A percentile compares a stretch with the other conserved stretches of the same genome.
Conservation (phyloP, 495 filamentous ascomycete species). For the Poronia punctata region DNA sequence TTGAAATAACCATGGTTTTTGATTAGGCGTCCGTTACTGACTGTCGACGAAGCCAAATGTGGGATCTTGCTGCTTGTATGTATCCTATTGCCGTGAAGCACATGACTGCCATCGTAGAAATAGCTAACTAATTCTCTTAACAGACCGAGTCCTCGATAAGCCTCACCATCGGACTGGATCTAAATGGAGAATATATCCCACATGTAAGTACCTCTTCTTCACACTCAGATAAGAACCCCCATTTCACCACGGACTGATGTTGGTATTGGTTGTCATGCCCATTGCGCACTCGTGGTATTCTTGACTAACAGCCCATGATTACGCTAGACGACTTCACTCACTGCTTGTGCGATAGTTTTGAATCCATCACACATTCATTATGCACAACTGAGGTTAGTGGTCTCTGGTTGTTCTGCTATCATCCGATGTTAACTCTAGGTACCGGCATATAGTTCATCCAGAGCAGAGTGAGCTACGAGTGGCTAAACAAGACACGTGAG, state of each 20-base stretch:
- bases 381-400: constrained; percentile 59
- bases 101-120: not conserved
- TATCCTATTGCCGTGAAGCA: too few relatives aligned
- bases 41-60: constrained; percentile 37
- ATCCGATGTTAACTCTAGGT: too few relatives aligned
- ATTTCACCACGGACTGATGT: too few relatives aligned
- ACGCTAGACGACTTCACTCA: constrained; percentile 52
- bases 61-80: constrained; percentile 53
- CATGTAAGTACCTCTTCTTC: constrained; percentile 46
- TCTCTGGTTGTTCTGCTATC: not conserved
- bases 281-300: not conserved
- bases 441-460: constrained; percentile 51
- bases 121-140: not conserved
- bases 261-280: too few relatives aligned
- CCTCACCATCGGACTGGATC: constrained; percentile 61
- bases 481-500: constrained; percentile 52
- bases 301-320: not conserved
- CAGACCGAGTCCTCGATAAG: constrained; percentile 57
- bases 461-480: constrained; percentile 70
- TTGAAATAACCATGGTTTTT: constrained; percentile 8
- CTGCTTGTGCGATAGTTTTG: constrained; percentile 73
- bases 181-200: constrained; percentile 74
- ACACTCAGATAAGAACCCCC: too few relatives aligned
- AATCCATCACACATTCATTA: constrained; percentile 72
- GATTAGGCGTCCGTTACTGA: not conserved